Base-by-base conservation (phyloP, 306 rosid species). In the Cucurbita ficifolia region DNA sequence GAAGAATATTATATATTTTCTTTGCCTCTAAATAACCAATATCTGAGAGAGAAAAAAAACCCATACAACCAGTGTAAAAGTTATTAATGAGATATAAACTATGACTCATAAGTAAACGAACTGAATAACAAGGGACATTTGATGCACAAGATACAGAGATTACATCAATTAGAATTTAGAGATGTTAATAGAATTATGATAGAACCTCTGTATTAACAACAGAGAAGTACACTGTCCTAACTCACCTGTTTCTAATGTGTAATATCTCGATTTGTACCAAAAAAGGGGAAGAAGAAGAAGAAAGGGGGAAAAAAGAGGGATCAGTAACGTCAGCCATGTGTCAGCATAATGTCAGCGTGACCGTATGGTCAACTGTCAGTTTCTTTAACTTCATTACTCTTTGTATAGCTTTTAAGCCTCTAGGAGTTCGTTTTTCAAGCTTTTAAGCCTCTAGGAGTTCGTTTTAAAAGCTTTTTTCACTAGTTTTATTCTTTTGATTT, bases 1-100 rank as follows among this genome's bases (percentile, higher is more conserved):
- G 77, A 52, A 88, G 91, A 84, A 82, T 80, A 71, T 84, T 96
- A 77, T 88, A 88, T 81, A 87, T 82, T 58, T 79, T 83, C 74
- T 83, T 92, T 48, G 90, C 96, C 88, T 93, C 97, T 78, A 90
- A 79, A 86, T 84, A 93, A 70, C 90, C 84, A 81, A 93, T 88
- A 64, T 90, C 96, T 93, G 83, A 17, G 81, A 83, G 77, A 58
- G 14, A 49, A 43, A 69, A 29, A 29, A 29, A 29, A 2, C 33
- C 16, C 38, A 42, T 38, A 35, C 51, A 17, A 54, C 18, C 42
- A 2, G 76, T 40, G 4, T 24, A 51, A 62, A 68, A 68, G 17
- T 45, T n/a, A 22, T 4, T 16, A 14, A 67, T 40, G 54, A 67
- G 54, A 39, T 45, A 46, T 22, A 64, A 64, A 42, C n/a, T 64